Conservation (phyloP, 2,329 filamentous ascomycete genomes). For the Trichoderma sp. region DNA sequence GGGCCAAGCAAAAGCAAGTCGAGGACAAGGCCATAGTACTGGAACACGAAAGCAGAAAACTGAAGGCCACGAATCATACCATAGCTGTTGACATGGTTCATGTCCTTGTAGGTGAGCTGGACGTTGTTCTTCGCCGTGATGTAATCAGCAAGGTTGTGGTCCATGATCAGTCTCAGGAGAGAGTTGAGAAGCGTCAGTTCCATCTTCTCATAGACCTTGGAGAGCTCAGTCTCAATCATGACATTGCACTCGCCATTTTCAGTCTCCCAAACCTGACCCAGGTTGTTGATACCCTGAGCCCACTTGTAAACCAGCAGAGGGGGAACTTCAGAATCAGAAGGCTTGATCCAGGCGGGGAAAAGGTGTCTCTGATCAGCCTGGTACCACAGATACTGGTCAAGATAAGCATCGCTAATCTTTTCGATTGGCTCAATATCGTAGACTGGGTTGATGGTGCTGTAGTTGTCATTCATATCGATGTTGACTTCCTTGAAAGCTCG, state of each 20-base stretch:
- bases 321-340: slow-evolving; percentile 95
- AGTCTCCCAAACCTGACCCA: slow-evolving; percentile 92
- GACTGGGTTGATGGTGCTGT: slow-evolving; percentile 97
- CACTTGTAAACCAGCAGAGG: slow-evolving; percentile 95
- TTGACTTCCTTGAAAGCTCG: slow-evolving; percentile 98
- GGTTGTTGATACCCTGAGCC: slow-evolving; percentile 98
- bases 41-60: slow-evolving; percentile 98
- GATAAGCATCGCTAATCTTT: slow-evolving; percentile 98
- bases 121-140: slow-evolving; percentile 99
- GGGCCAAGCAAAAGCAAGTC: slow-evolving; percentile 88
- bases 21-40: slow-evolving; percentile 95
- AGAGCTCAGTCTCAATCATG: slow-evolving; percentile 95
- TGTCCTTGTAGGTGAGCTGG: slow-evolving; percentile 98
- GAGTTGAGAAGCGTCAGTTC: slow-evolving; percentile 94
- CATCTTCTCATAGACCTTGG: slow-evolving; percentile 99
- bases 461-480: slow-evolving; percentile 99
- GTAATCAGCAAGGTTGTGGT: slow-evolving; percentile 98
- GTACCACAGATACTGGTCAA: slow-evolving; percentile 99
- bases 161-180: slow-evolving; percentile 92
- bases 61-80: slow-evolving; percentile 97
- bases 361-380: slow-evolving; percentile 96
- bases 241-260: slow-evolving; percentile 96
- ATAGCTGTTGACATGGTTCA: slow-evolving; percentile 99
- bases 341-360: slow-evolving; percentile 99
- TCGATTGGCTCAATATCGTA: slow-evolving; percentile 99